phyloP scores from a whole-genome alignment of 2,329 filamentous ascomycete genomes.

The Beauveria varroae region DNA sequence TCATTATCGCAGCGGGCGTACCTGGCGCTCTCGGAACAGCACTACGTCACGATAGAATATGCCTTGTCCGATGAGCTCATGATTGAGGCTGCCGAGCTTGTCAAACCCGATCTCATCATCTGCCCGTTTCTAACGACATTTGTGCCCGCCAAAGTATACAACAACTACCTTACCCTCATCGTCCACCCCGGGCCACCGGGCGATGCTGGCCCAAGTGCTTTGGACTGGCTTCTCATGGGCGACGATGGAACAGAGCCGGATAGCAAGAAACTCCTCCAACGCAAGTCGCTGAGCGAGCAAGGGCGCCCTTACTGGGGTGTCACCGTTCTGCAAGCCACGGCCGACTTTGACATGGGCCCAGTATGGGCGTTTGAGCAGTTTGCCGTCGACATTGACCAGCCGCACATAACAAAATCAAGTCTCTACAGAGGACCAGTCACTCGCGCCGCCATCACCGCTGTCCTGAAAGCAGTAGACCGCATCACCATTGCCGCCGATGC shows the following conservation, averaged over 20 bases:
- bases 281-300: slow-evolving; percentile 17
- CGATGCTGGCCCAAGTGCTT: slow-evolving; percentile 32
- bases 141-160: slow-evolving; percentile 30
- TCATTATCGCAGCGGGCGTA: slow-evolving; percentile 33
- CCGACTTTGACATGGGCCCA: slow-evolving; percentile 34
- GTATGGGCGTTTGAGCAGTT: slow-evolving; percentile 38
- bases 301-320: slow-evolving; percentile 34
- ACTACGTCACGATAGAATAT: slow-evolving; percentile 33
- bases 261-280: slow-evolving; percentile 21
- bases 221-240: slow-evolving; percentile 36
- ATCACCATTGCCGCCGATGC: slow-evolving; percentile 21
- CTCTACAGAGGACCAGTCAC: slow-evolving; percentile 32
- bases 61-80: slow-evolving; percentile 26
- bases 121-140: slow-evolving; percentile 33
- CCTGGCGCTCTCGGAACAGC: slow-evolving; percentile 26
- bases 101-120: slow-evolving; percentile 31
- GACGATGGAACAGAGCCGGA: slow-evolving; percentile 30
- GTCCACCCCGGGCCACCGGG: slow-evolving; percentile 34
- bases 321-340: slow-evolving; percentile 32
- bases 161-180: slow-evolving; percentile 30
- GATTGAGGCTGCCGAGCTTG: slow-evolving; percentile 29
- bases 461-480: slow-evolving; percentile 28
- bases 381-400: slow-evolving; percentile 31
- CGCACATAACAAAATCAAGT: slow-evolving; percentile 31
- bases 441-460: slow-evolving; percentile 29